A percentile compares a stretch with the other conserved stretches of the same genome.
Evolutionary conservation across 2,329 filamentous ascomycete genomes (phyloP).

Genomic region (Hymenoscyphus repandus): DNA sequence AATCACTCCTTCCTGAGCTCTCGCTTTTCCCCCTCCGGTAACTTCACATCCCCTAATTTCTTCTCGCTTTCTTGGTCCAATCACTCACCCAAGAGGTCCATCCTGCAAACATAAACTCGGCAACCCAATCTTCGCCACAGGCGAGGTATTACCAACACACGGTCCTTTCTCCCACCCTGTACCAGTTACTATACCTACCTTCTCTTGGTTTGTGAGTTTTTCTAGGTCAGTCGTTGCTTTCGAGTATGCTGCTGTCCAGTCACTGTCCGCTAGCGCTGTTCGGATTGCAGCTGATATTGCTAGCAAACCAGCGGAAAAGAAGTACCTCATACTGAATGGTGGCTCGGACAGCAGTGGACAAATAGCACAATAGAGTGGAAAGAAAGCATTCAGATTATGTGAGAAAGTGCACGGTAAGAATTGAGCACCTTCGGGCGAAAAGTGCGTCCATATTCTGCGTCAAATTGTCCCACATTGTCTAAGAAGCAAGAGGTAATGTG

Average conservation of each 20-base stretch:
- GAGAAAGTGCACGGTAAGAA: too few relatives aligned
- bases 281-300: constrained; percentile 13
- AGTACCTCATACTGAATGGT: neutral
- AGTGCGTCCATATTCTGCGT: too few relatives aligned
- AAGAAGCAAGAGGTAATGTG: too few relatives aligned
- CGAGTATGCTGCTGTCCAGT: constrained; percentile 64
- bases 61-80: too few relatives aligned
- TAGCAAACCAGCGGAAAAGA: constrained; percentile 5
- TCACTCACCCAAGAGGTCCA: constrained; percentile 58
- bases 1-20: too few relatives aligned
- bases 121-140: constrained; percentile 56
- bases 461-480: too few relatives aligned
- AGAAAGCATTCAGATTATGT: too few relatives aligned
- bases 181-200: constrained; percentile 74
- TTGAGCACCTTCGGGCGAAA: too few relatives aligned
- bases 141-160: constrained; percentile 59
- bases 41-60: too few relatives aligned
- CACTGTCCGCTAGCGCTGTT: constrained; percentile 19
- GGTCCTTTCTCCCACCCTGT: constrained; percentile 69
- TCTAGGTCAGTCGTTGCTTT: constrained; percentile 64
- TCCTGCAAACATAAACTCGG: constrained; percentile 76
- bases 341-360: too few relatives aligned
- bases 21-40: too few relatives aligned
- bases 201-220: constrained; percentile 68
- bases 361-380: too few relatives aligned